phyloP scores from a whole-genome alignment of 2,329 filamentous ascomycete species.

The Cryphonectria parasitica region DNA sequence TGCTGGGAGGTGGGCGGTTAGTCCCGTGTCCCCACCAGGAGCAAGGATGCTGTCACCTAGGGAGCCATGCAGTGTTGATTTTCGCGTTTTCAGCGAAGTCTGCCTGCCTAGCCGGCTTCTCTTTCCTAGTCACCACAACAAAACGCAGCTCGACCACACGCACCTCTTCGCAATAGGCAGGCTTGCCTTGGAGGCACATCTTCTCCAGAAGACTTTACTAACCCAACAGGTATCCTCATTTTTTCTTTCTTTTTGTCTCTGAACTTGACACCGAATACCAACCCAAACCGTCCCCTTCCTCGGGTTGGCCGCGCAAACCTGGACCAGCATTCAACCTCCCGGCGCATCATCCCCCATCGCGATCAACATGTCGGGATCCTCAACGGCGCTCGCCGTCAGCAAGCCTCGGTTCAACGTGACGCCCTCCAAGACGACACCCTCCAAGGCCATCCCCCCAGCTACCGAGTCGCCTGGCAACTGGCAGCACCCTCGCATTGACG shows the following conservation, averaged over 20 bases:
- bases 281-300: not conserved
- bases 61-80: slow-evolving; percentile 26
- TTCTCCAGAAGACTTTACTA: slow-evolving; percentile 6
- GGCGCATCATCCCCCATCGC: not conserved
- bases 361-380: slow-evolving; percentile 38
- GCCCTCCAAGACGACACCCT: slow-evolving; percentile 36
- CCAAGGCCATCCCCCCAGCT: slow-evolving; percentile 36
- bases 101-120: slow-evolving; percentile 8
- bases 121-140: not conserved
- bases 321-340: not conserved
- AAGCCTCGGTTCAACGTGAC: slow-evolving; percentile 31
- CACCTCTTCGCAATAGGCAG: slow-evolving; percentile 16
- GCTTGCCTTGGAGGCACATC: slow-evolving; percentile 20
- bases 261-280: not conserved
- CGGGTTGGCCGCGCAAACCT: not conserved
- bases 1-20: slow-evolving; percentile 11
- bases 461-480: slow-evolving; percentile 75
- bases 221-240: slow-evolving; percentile 1
- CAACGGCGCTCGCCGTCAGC: slow-evolving; percentile 30
- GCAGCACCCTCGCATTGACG: slow-evolving; percentile 85
- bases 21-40: slow-evolving; percentile 19
- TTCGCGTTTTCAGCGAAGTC: slow-evolving; percentile 12
- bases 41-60: slow-evolving; percentile 25
- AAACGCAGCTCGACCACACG: slow-evolving; percentile 10
- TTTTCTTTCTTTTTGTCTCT: not conserved